Conservation (phyloP, 768 basidiomycete genomes). For the Russula ochroleuca region DNA sequence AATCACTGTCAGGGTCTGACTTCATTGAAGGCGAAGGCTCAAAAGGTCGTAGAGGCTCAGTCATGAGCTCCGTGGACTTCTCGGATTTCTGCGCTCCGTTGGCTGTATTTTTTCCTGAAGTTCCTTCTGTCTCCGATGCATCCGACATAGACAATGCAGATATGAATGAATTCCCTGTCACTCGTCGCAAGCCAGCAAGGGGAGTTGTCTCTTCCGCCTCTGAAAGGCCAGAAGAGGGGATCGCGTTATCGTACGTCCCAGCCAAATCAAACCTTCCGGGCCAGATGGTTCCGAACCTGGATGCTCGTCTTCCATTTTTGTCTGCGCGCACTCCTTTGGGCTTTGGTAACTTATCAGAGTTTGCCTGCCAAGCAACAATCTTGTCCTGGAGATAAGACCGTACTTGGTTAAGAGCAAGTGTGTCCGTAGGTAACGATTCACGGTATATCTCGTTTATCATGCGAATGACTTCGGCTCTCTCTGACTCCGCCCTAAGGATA, state of each 20-base stretch:
- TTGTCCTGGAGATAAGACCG: conserved; percentile 86
- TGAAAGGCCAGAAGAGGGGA: conserved; percentile 63
- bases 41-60: conserved; percentile 3
- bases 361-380: conserved; percentile 94
- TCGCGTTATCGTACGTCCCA: conserved; percentile 48
- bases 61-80: not conserved
- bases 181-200: conserved; percentile 41
- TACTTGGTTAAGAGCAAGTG: conserved; percentile 80
- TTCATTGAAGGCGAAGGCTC: conserved; percentile 32
- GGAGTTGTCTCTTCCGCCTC: conserved; percentile 63
- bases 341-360: conserved; percentile 82
- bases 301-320: conserved; percentile 48
- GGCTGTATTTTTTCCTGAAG: conserved; percentile 29
- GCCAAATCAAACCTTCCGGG: conserved; percentile 55
- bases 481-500: conserved; percentile 68
- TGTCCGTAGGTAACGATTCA: conserved; percentile 77
- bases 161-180: conserved; percentile 51
- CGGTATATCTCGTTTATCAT: conserved; percentile 78
- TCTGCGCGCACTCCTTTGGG: conserved; percentile 52
- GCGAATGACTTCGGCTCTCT: conserved; percentile 64
- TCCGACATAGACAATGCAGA: conserved; percentile 65
- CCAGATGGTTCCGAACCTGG: conserved; percentile 70
- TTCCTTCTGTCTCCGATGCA: conserved; percentile 58
- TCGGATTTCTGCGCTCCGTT: conserved; percentile 18
- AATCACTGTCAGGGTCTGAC: conserved; percentile 75